A percentile compares a stretch with the other conserved stretches of the same genome.
Conservation (phyloP, 345 rosid species). For the Pistacia vera region DNA sequence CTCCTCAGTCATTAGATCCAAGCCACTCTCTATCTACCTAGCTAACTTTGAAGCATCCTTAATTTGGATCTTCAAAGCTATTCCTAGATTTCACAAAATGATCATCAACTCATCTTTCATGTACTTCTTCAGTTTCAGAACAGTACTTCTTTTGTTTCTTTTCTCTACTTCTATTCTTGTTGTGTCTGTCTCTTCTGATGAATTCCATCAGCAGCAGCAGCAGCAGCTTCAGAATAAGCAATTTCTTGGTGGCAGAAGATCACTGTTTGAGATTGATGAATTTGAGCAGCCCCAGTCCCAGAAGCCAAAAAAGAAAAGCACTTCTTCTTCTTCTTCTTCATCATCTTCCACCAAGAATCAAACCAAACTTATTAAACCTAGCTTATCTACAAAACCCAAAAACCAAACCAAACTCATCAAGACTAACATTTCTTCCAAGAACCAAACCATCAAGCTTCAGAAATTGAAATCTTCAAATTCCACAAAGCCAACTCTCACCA, state of each 20-base stretch:
- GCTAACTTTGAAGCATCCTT: constrained; percentile 20
- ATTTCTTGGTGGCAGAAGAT: constrained; percentile 39
- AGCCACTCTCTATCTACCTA: constrained; percentile 10
- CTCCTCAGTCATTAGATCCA: constrained; percentile 25
- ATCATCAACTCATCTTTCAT: neutral
- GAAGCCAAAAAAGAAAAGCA: constrained; percentile 46
- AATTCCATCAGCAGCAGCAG: no score
- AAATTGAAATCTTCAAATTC: constrained; percentile 43
- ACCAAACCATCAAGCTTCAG: constrained; percentile 45
- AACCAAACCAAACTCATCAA: constrained; percentile 53
- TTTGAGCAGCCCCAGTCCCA: constrained; percentile 23
- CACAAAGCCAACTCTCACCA: constrained; percentile 27
- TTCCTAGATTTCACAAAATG: constrained; percentile 32
- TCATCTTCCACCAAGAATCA: constrained; percentile 44
- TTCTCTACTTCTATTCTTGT: constrained; percentile 27
- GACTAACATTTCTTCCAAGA: constrained; percentile 37
- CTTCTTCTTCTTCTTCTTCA: neutral
- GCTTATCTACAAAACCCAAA: constrained; percentile 36
- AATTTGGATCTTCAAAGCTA: constrained; percentile 28
- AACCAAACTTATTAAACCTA: constrained; percentile 50
- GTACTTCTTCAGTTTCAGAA: constrained; percentile 40
- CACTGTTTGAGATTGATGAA: constrained; percentile 41
- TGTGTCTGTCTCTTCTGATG: constrained; percentile 10
- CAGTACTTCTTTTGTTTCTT: constrained; percentile 45
- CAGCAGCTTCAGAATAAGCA: constrained; percentile 26